These are phyloP conservation scores for Marsdenia floribunda DNA, from an alignment of 257 asterid genomes.

Conservation along the genomic window DNA sequence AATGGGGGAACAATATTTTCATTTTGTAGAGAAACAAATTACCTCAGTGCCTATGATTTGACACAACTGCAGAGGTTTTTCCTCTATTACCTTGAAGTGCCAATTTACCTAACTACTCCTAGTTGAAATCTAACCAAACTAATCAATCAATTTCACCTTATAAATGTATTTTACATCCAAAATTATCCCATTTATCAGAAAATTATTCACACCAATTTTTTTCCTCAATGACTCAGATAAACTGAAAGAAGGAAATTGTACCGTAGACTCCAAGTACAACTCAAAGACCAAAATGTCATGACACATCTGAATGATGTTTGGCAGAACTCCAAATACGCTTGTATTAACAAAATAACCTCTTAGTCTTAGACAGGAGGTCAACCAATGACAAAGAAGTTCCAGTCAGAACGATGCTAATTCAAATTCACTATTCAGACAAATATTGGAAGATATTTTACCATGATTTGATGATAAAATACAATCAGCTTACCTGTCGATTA, in stretches of 20 bases:
- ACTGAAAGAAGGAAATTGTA: not conserved
- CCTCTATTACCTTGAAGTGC: not conserved
- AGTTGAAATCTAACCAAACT: not conserved
- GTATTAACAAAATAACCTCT: not conserved
- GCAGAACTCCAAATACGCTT: not conserved
- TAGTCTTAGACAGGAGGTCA: not conserved
- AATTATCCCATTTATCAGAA: not conserved
- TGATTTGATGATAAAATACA: not conserved
- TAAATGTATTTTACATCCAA: not conserved
- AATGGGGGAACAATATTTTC: too few species aligned
- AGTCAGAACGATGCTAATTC: not conserved
- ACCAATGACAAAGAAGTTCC: not conserved
- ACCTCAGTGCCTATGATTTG: not conserved
- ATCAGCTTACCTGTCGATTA: slow-evolving; percentile 74
- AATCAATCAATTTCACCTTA: not conserved
- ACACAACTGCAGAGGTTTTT: not conserved
- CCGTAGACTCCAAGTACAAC: not conserved
- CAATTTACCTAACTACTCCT: not conserved
- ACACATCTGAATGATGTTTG: not conserved
- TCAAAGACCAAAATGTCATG: not conserved
- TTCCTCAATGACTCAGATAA: not conserved
- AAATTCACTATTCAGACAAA: not conserved
- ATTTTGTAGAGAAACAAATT: too few species aligned
- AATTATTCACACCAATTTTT: not conserved
- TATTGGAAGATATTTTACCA: not conserved